Evolutionary conservation across 257 asterid species (phyloP), one percentile per base, ranked within the genome.

Genomic region (Plantago elongata): DNA sequence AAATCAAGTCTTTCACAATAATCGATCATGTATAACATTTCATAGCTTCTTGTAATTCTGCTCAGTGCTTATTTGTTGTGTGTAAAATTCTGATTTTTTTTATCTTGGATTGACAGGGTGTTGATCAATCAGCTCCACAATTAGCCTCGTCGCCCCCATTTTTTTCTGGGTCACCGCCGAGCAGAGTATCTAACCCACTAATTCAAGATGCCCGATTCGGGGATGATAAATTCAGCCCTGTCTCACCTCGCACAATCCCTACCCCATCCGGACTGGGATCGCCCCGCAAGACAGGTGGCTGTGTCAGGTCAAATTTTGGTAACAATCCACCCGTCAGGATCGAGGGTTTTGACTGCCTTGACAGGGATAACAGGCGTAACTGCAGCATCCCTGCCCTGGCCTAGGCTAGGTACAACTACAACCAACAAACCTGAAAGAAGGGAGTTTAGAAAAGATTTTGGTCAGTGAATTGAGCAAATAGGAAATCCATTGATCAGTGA

Each of bases 161-260:
- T 93, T 93, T 89, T 83, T 55, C 82, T 2, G 97, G 99, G 97
- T 93, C 99, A 14, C 99, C 99, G 84, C 99, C 99, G 83, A 80
- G 92, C 67, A 83, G 99, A 87, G 97, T 84, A 29, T 87, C 99
- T 85, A 93, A 93, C 95, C 99, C 99, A 47, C 80, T 93, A 80
- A 82, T 89, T 84, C 93, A 84, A 68, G 99, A 89, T 43, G 82
- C 90, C 1, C 86, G 91, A 11, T 93, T 93, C 43, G 87, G 91
- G 59, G 95, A 83, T 60, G 92, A 79, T 42, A 86, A 76, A 38
- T 58, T 68, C n/a, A 18, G 79, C 70, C 88, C 94, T 3, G 68
- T 79, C 17, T 80, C 95, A 1, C 97, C 96, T 3, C 81, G 83
- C 7, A 82, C 90, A 4, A 73, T 74, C 51, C 93, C 87, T 0